Conservation (phyloP, 2,329 filamentous ascomycete species). For the Dryadomyces sulphureus region DNA sequence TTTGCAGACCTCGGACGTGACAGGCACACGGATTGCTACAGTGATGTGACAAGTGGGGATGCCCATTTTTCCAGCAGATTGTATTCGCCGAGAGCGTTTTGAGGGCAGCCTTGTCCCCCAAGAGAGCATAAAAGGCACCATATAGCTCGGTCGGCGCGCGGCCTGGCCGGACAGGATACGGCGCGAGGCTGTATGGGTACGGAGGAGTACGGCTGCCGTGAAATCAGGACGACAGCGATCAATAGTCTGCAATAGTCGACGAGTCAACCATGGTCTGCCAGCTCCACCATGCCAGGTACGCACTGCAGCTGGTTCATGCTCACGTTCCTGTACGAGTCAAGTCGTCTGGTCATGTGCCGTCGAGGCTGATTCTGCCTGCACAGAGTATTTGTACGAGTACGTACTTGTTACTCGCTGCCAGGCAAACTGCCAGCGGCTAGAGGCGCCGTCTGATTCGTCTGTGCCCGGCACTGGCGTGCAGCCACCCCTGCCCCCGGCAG, state of each 20-base stretch:
- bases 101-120: not conserved
- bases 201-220: no score
- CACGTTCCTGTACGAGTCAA: no score
- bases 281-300: no score
- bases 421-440: constrained; percentile 3
- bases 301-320: no score
- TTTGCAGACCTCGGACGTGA: no score
- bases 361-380: no score
- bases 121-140: no score
- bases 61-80: not conserved
- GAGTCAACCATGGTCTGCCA: no score
- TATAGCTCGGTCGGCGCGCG: not conserved
- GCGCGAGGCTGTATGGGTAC: not conserved
- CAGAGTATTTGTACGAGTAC: not conserved
- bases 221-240: no score
- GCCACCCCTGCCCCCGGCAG: constrained; percentile 9
- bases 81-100: not conserved
- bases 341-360: no score
- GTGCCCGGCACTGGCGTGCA: constrained; percentile 6
- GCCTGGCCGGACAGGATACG: not conserved
- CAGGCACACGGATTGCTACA: not conserved
- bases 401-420: not conserved
- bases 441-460: constrained; percentile 11
- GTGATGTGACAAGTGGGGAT: constrained; percentile 1
- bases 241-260: no score